Conservation (phyloP, 2,329 filamentous ascomycete genomes). For the Penicillium sumatraense region DNA sequence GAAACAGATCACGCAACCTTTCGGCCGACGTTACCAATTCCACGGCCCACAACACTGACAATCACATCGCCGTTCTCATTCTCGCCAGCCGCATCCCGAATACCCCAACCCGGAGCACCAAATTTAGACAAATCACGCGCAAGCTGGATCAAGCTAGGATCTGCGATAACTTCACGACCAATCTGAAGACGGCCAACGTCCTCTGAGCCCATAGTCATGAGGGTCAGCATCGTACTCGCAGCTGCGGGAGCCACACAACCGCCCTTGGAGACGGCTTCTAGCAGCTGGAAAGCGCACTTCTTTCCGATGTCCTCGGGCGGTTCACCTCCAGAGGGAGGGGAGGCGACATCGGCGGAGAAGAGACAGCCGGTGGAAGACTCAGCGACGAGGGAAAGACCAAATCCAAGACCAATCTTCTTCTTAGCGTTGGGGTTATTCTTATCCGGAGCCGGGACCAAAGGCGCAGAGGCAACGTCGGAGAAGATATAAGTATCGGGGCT, state of each 20-base stretch:
- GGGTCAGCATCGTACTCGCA: slow-evolving; percentile 73
- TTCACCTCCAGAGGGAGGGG: slow-evolving; percentile 76
- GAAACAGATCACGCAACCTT: slow-evolving; percentile 72
- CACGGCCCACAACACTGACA: slow-evolving; percentile 87
- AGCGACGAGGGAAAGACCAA: slow-evolving; percentile 86
- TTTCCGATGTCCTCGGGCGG: slow-evolving; percentile 90
- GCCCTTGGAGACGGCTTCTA: slow-evolving; percentile 80
- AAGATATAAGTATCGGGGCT: slow-evolving; percentile 90
- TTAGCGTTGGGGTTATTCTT: slow-evolving; percentile 62
- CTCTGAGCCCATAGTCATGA: slow-evolving; percentile 98
- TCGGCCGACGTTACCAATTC: slow-evolving; percentile 91
- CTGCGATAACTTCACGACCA: slow-evolving; percentile 79
- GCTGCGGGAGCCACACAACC: slow-evolving; percentile 79
- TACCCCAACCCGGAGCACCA: slow-evolving; percentile 87
- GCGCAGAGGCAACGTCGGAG: slow-evolving; percentile 66
- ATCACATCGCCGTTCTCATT: slow-evolving; percentile 72
- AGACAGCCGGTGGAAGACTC: slow-evolving; percentile 86
- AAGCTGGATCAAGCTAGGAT: slow-evolving; percentile 77
- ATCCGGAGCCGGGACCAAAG: slow-evolving; percentile 69
- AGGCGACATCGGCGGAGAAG: slow-evolving; percentile 82
- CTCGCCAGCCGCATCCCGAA: slow-evolving; percentile 73
- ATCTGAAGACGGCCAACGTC: slow-evolving; percentile 87
- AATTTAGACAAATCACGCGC: slow-evolving; percentile 87
- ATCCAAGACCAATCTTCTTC: slow-evolving; percentile 79
- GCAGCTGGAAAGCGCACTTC: slow-evolving; percentile 83